A percentile compares a stretch with the other conserved stretches of the same genome.
Evolutionary conservation across 768 basidiomycete species (phyloP).

Genomic region (Trametes cingulata): DNA sequence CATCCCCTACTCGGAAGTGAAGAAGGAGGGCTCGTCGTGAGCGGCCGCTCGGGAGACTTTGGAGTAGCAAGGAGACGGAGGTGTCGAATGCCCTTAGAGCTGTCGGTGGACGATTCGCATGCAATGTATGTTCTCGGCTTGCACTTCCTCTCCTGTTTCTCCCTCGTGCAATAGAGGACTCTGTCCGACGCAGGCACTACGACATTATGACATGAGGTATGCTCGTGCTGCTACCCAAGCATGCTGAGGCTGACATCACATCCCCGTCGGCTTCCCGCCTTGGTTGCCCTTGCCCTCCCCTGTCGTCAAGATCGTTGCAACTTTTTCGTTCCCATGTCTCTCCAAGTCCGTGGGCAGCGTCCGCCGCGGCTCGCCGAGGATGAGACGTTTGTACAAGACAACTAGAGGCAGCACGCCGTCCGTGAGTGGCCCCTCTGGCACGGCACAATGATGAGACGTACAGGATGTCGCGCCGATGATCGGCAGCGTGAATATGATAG

Average conservation of each 20-base stretch:
- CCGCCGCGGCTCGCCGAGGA: conserved; percentile 51
- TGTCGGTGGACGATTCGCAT: conserved; percentile 1
- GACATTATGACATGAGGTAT: background rate
- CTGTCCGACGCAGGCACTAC: background rate
- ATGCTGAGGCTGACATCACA: background rate
- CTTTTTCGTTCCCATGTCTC: conserved; percentile 8
- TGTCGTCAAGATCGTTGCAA: conserved; percentile 11
- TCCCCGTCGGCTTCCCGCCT: background rate
- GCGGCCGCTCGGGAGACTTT: background rate
- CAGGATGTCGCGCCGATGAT: conserved; percentile 66
- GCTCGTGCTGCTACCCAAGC: background rate
- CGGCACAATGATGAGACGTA: conserved; percentile 35
- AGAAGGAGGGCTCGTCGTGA: conserved; percentile 17
- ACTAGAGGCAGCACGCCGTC: conserved; percentile 38
- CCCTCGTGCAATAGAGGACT: background rate
- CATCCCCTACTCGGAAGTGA: conserved; percentile 40
- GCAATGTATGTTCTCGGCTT: conserved; percentile 19
- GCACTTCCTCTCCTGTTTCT: background rate
- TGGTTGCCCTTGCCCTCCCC: background rate
- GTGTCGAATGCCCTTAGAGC: conserved; percentile 4
- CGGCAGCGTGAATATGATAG: conserved; percentile 63
- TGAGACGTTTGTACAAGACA: conserved; percentile 65
- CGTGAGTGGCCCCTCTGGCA: conserved; percentile 4
- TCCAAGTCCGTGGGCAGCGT: conserved; percentile 33
- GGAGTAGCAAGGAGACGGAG: background rate